Evolutionary conservation across 352 stramenopile species (phyloP).

Genomic region (Globisporangium canariense): DNA sequence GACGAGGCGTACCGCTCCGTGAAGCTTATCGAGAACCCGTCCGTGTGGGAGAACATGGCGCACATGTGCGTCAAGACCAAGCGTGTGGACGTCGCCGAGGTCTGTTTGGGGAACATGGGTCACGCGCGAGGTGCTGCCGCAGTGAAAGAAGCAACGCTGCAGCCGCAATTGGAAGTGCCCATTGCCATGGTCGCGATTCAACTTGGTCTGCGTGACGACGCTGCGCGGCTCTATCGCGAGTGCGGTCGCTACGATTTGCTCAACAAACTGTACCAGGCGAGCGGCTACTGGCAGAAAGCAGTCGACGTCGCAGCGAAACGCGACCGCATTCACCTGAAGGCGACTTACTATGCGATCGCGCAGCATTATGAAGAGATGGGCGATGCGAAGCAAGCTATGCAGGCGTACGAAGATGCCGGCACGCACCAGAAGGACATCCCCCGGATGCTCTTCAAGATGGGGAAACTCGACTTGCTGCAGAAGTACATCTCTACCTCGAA

Average conservation of each 20-base stretch:
- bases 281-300: conserved; percentile 90
- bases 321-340: conserved; percentile 91
- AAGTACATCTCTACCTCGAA: conserved; percentile 89
- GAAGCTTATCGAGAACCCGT: conserved; percentile 90
- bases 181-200: conserved; percentile 93
- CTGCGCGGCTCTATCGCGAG: conserved; percentile 88
- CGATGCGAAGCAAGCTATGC: conserved; percentile 87
- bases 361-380: conserved; percentile 89
- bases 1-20: conserved; percentile 93
- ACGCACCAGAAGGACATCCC: conserved; percentile 91
- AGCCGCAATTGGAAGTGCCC: conserved; percentile 73
- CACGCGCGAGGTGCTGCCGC: conserved; percentile 87
- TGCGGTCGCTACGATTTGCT: conserved; percentile 91
- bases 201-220: conserved; percentile 89
- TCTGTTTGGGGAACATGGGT: conserved; percentile 94
- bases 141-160: conserved; percentile 68
- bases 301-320: conserved; percentile 84
- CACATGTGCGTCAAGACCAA: conserved; percentile 96
- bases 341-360: conserved; percentile 86
- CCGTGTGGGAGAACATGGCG: conserved; percentile 96
- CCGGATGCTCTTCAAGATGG: conserved; percentile 90
- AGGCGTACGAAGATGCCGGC: conserved; percentile 89
- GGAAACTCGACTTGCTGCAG: conserved; percentile 87
- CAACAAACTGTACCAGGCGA: conserved; percentile 90
- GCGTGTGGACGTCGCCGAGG: conserved; percentile 91